These are phyloP conservation scores for Magnolia sinica DNA, from an alignment of 164 flowering plant species.

Conservation along the genomic window DNA sequence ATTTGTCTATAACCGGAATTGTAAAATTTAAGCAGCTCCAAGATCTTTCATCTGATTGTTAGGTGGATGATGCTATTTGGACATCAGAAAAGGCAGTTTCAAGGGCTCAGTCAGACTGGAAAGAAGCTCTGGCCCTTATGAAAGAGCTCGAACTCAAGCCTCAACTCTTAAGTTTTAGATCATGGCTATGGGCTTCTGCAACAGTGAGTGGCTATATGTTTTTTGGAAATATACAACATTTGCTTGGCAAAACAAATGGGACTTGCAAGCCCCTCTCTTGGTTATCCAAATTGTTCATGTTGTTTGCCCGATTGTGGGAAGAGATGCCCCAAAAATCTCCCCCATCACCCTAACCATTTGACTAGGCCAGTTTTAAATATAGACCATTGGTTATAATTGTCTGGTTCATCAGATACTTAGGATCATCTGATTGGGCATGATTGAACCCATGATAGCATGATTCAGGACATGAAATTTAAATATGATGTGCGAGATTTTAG, in stretches of 20 bases:
- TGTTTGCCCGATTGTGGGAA: background rate
- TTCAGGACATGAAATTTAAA: no score
- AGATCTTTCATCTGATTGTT: background rate
- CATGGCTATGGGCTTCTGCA: slow-evolving; percentile 96
- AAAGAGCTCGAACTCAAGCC: slow-evolving; percentile 55
- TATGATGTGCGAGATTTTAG: no score
- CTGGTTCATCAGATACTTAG: no score
- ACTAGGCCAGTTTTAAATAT: no score
- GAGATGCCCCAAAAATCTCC: background rate
- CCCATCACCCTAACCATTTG: no score
- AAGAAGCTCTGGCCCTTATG: slow-evolving; percentile 51
- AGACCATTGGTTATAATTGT: no score
- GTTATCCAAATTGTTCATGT: background rate
- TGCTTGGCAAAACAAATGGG: background rate
- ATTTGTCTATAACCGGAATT: background rate
- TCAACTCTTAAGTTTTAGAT: slow-evolving; percentile 46
- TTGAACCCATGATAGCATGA: no score
- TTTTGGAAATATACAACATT: background rate
- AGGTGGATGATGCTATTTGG: slow-evolving; percentile 93
- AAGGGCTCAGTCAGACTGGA: slow-evolving; percentile 69
- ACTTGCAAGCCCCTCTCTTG: background rate
- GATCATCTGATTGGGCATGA: no score
- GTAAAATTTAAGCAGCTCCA: slow-evolving; percentile 4
- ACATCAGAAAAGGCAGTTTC: slow-evolving; percentile 59
- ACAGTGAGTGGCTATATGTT: slow-evolving; percentile 48